These are phyloP conservation scores for Apiospora pterosperma DNA, from an alignment of 2,329 filamentous ascomycete genomes.

Conservation along the genomic window DNA sequence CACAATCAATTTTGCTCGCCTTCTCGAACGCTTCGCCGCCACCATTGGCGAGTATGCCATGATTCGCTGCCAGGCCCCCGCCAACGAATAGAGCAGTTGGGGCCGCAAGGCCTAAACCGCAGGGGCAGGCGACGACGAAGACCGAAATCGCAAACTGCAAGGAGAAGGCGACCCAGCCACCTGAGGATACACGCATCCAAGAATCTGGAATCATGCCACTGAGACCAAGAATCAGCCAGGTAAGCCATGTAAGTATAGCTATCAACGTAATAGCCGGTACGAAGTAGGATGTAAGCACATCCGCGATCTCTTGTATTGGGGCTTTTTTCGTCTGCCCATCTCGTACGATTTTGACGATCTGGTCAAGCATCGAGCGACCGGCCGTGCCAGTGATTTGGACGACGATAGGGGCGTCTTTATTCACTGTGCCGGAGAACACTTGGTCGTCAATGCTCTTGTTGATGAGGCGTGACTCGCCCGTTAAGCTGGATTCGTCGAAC, in stretches of 20 bases:
- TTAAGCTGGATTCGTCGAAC: conserved; percentile 90
- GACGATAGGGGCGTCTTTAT: conserved; percentile 61
- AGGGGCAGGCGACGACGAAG: conserved; percentile 84
- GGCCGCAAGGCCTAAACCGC: conserved; percentile 78
- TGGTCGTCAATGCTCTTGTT: conserved; percentile 60
- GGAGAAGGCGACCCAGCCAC: conserved; percentile 70
- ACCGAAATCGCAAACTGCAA: conserved; percentile 82
- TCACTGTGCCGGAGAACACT: conserved; percentile 72
- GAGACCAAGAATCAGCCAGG: conserved; percentile 66
- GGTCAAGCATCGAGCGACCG: conserved; percentile 73
- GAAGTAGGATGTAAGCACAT: conserved; percentile 71
- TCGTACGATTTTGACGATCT: conserved; percentile 72
- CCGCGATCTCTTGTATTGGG: conserved; percentile 72
- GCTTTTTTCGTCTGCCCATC: conserved; percentile 75
- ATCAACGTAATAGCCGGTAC: conserved; percentile 69
- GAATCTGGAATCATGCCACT: conserved; percentile 52
- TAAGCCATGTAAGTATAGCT: conserved; percentile 67
- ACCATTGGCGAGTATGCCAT: conserved; percentile 79
- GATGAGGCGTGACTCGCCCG: conserved; percentile 69
- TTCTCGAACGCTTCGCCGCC: conserved; percentile 85
- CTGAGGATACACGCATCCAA: conserved; percentile 52
- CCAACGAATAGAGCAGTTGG: conserved; percentile 84
- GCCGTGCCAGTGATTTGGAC: conserved; percentile 61
- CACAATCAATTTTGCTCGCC: conserved; percentile 71
- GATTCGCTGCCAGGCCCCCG: conserved; percentile 72